These are phyloP conservation scores for Periconia digitata DNA, from an alignment of 2,329 filamentous ascomycete genomes.

Conservation along the genomic window DNA sequence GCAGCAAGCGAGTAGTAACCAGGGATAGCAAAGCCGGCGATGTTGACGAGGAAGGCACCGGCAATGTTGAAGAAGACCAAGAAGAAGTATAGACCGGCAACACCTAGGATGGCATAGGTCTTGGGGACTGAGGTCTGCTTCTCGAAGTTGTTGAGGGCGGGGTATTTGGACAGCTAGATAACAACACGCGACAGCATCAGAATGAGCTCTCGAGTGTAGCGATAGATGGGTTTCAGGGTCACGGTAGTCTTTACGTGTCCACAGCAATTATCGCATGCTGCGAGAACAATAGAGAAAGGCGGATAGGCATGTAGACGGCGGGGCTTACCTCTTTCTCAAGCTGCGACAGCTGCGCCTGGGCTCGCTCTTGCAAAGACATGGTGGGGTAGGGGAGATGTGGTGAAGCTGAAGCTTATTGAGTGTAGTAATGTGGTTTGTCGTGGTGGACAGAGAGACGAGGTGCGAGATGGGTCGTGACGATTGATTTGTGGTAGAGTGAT, in stretches of 20 bases:
- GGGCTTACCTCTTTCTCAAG: constrained; percentile 77
- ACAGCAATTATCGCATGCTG: neutral
- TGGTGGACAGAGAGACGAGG: constrained; percentile 6
- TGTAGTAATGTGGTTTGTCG: constrained; percentile 2
- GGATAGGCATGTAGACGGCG: neutral
- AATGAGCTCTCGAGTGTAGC: constrained; percentile 4
- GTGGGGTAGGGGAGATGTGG: constrained; percentile 30
- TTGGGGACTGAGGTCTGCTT: constrained; percentile 81
- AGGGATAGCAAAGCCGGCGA: constrained; percentile 80
- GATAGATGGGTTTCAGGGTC: neutral
- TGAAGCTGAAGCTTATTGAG: neutral
- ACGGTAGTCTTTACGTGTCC: neutral
- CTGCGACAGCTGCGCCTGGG: constrained; percentile 73
- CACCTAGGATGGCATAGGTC: constrained; percentile 77
- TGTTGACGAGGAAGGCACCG: constrained; percentile 83
- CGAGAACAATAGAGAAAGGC: neutral
- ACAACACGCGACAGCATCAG: constrained; percentile 29
- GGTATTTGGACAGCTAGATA: constrained; percentile 79
- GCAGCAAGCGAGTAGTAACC: constrained; percentile 82
- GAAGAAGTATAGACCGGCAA: constrained; percentile 81
- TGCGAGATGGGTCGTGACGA: constrained; percentile 4
- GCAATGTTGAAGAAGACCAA: constrained; percentile 91
- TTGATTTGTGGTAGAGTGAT: neutral
- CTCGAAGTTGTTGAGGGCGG: constrained; percentile 80
- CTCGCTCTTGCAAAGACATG: constrained; percentile 77